Base-by-base conservation (phyloP, 495 filamentous ascomycete species). In the Cercophora sp. region DNA sequence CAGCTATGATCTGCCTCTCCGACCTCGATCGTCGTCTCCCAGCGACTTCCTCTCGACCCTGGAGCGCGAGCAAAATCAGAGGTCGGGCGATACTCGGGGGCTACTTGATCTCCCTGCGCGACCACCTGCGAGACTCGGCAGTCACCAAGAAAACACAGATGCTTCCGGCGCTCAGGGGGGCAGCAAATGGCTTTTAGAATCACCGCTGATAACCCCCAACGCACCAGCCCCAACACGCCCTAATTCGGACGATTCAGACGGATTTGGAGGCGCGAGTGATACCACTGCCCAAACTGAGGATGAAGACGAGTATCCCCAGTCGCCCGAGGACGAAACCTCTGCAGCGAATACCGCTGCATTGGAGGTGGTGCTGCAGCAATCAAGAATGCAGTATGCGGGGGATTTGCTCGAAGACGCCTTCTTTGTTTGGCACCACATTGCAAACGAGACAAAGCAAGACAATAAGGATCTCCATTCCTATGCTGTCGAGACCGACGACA, bases 401-500 rank as follows among this genome's bases (percentile, higher is more conserved):
- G 31, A 32, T 0, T 49, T 67, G 4, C 20, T 56, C 4, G 24
- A 51, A 5, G 43, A 57, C 8, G 55, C 40, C 15, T 55, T 65
- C 3, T 25, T 27, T 4, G 19, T n/a, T 11, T 67, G 64, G 64
- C 55, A 51, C 23, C 20, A 29, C 1, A 26, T 16, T 6, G 43
- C 57, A 19, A 51, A 24, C 15, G n/a, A 50, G 0, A 32, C 50
- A 13, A 49, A 42, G 47, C 39, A 34, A 3, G 20, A 54, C 4
- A 51, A 58, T 18, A 37, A 27, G 26, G 29, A 49, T 8, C 58
- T 59, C 3, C 8, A 39, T 1, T 40, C 47, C 2, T 34, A 37
- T 20, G 58, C 59, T 11, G 37, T 15, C 4, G 46, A 59, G 29
- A 56, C 55, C 41, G 59, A 62, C 49, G 56, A 64, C 20, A 23